phyloP scores from a whole-genome alignment of 1,139 yeast genomes.

The Yamadazyma triangularis region DNA sequence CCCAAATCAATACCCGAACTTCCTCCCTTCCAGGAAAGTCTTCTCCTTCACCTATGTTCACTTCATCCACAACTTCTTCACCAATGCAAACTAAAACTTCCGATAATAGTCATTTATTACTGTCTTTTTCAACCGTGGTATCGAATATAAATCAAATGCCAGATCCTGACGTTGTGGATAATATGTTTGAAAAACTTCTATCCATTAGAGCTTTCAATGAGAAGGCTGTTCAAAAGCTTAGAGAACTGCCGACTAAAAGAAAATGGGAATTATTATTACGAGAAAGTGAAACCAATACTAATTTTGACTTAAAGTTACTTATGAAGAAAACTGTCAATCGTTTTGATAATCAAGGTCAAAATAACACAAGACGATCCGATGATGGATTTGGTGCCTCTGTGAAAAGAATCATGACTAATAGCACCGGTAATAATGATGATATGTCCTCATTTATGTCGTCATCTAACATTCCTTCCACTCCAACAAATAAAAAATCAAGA shows the following conservation, averaged over 20 bases:
- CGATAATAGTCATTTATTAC: slow-evolving; percentile 19
- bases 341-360: background rate
- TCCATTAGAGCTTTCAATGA: slow-evolving; percentile 37
- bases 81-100: background rate
- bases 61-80: background rate
- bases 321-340: slow-evolving; percentile 6
- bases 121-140: slow-evolving; percentile 30
- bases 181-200: slow-evolving; percentile 34
- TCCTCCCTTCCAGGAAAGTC: no score
- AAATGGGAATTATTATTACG: slow-evolving; percentile 45
- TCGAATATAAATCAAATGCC: slow-evolving; percentile 34
- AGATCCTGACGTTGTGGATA: slow-evolving; percentile 30
- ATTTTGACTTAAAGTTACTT: slow-evolving; percentile 27
- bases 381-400: no score
- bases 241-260: slow-evolving; percentile 30
- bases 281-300: slow-evolving; percentile 36
- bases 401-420: no score
- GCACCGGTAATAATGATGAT: background rate
- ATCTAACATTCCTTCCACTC: background rate
- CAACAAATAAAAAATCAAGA: slow-evolving; percentile 4
- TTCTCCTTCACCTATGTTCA: background rate
- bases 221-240: slow-evolving; percentile 26
- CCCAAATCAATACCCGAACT: no score
- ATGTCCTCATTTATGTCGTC: background rate
- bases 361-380: no score